phyloP scores from a whole-genome alignment of 441 rosid species.

The Iberis amara region DNA sequence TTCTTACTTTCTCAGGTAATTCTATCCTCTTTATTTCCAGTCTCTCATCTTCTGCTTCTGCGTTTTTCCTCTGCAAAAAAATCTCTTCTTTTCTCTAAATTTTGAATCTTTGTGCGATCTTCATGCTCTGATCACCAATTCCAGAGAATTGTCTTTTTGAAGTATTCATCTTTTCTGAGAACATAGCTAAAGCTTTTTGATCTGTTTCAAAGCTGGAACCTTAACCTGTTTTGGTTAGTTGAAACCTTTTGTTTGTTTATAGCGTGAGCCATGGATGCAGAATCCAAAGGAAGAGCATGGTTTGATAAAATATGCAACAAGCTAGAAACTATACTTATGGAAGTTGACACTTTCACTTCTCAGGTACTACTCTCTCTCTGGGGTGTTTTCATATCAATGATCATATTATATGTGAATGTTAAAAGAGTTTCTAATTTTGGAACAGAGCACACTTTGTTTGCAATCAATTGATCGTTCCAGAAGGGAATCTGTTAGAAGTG shows the following conservation, averaged over 20 bases:
- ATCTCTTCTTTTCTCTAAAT: too few species aligned
- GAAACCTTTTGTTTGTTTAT: neutral
- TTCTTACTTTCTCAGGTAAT: too few species aligned
- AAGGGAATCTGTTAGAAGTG: slow-evolving; percentile 42
- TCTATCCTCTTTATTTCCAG: too few species aligned
- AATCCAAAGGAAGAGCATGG: slow-evolving; percentile 51
- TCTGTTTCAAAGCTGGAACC: slow-evolving; percentile 14
- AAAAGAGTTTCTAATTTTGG: slow-evolving; percentile 12
- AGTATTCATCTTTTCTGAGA: too few species aligned
- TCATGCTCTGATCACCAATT: too few species aligned
- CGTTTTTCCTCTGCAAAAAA: too few species aligned
- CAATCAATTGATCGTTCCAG: slow-evolving; percentile 36
- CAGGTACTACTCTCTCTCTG: slow-evolving; percentile 18
- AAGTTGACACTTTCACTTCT: slow-evolving; percentile 40
- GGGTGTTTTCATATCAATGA: neutral
- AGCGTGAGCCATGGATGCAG: slow-evolving; percentile 40
- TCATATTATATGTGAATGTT: neutral
- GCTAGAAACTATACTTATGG: slow-evolving; percentile 57
- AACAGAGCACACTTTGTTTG: slow-evolving; percentile 49
- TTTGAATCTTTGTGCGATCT: too few species aligned
- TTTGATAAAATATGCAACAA: slow-evolving; percentile 61
- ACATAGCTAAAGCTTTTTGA: neutral
- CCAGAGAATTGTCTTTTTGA: too few species aligned
- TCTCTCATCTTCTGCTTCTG: too few species aligned
- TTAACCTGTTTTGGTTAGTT: neutral